These are phyloP conservation scores for Fusarium sacchari DNA, from an alignment of 2,329 filamentous ascomycete genomes.

Conservation along the genomic window DNA sequence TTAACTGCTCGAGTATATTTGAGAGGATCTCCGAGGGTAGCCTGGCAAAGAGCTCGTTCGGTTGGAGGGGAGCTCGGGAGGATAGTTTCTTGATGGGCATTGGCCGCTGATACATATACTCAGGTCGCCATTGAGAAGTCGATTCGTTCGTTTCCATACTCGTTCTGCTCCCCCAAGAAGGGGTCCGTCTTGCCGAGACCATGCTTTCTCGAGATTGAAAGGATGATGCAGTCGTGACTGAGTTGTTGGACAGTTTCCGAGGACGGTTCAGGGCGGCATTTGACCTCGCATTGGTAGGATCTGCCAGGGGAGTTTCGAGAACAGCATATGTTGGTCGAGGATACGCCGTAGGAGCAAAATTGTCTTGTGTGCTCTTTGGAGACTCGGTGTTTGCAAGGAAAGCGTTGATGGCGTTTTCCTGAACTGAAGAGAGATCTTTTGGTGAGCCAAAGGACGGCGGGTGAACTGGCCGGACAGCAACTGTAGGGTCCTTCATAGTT, in stretches of 20 bases:
- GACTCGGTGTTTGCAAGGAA: constrained; percentile 25
- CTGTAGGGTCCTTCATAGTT: constrained; percentile 39
- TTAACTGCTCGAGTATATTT: constrained; percentile 65
- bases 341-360: constrained; percentile 28
- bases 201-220: constrained; percentile 46
- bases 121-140: constrained; percentile 28
- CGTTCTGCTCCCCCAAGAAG: constrained; percentile 51
- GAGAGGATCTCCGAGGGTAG: constrained; percentile 69
- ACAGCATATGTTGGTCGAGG: constrained; percentile 48
- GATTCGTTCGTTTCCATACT: constrained; percentile 55
- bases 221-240: constrained; percentile 40
- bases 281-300: constrained; percentile 35
- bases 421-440: constrained; percentile 33
- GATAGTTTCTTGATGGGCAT: constrained; percentile 35
- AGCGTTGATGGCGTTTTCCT: constrained; percentile 30
- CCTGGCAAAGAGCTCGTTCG: constrained; percentile 64
- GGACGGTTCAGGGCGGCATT: constrained; percentile 49
- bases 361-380: constrained; percentile 4
- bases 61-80: constrained; percentile 46
- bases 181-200: constrained; percentile 41
- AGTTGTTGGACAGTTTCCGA: constrained; percentile 48
- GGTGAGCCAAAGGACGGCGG: constrained; percentile 31
- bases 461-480: constrained; percentile 35
- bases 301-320: constrained; percentile 43
- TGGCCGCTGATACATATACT: constrained; percentile 38